These are phyloP conservation scores for Trichosporon sp. DNA, from an alignment of 1,284 basidiomycete genomes.

Conservation along the genomic window DNA sequence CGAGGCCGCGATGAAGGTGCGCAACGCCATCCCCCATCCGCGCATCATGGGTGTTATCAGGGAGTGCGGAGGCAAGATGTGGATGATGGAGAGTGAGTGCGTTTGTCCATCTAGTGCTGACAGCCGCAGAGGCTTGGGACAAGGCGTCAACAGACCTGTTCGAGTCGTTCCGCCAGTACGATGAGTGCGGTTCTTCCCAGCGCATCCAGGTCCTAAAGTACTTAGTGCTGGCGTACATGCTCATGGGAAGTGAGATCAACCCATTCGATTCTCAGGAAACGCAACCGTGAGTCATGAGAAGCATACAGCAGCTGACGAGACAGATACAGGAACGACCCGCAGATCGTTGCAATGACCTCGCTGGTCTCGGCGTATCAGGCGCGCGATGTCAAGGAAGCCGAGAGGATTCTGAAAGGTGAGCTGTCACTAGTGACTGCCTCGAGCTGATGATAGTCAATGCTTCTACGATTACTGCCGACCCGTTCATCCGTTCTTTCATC, in stretches of 20 bases:
- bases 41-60: constrained; percentile 98
- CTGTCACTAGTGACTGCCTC: constrained; percentile 17
- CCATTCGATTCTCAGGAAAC: constrained; percentile 99
- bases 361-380: constrained; percentile 93
- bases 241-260: constrained; percentile 96
- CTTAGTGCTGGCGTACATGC: constrained; percentile 94
- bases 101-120: background rate
- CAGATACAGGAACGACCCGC: constrained; percentile 91
- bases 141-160: constrained; percentile 97
- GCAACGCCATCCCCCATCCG: constrained; percentile 95
- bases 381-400: constrained; percentile 90
- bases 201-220: constrained; percentile 98
- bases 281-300: constrained; percentile 63
- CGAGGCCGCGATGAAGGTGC: constrained; percentile 84
- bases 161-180: constrained; percentile 97
- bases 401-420: constrained; percentile 81
- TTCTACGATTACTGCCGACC: constrained; percentile 88
- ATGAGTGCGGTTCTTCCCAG: constrained; percentile 94
- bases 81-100: constrained; percentile 96
- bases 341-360: constrained; percentile 97
- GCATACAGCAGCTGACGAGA: constrained; percentile 10
- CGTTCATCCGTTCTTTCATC: constrained; percentile 88
- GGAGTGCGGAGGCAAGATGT: constrained; percentile 99
- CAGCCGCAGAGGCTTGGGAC: constrained; percentile 75
- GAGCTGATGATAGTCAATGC: constrained; percentile 64